Evolutionary conservation across 2,329 filamentous ascomycete species (phyloP), one percentile per base, ranked within the genome.

Genomic region (Ophiostoma fasciatum): DNA sequence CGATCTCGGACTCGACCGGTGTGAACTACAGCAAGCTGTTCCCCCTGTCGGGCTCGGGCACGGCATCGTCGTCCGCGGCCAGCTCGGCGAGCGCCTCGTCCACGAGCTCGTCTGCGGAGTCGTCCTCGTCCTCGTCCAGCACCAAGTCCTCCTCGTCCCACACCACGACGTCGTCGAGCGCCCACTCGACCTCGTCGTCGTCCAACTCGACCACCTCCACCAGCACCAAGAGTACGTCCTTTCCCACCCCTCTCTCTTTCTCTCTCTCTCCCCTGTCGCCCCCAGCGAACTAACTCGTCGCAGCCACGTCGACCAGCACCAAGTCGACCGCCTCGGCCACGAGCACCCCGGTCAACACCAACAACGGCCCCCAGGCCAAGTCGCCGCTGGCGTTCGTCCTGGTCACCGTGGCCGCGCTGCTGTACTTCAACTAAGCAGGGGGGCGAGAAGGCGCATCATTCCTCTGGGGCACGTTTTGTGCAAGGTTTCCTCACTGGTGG

Each of bases 21-120:
- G 42, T 48, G 48, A 68, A 68, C 62, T 68, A 61, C 58, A 61
- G 57, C 46, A 5, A 39, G 11, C 53, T 53, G 48, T 67, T 63
- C 50, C 12, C 42, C 7, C 44, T 61, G 35, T 39, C 42, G 25
- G 37, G 41, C 36, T 38, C 37, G 28, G 38, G 45, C 29, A 37
- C 38, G 18, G 38, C 46, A 28, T 41, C 42, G 14, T 43, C 39
- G 26, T 45, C 38, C 32, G 35, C 33, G 28, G 44, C 45, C 19
- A 42, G 46, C 22, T 40, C 41, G 28, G 7, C 43, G 21, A 37
- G 45, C 19, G 38, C 40, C 31, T 33, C 44, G 21, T 37, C 40
- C 14, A 31, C 35, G 31, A 36, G 32, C 7, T 42, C 46, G 17
- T 39, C 49, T 8, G 38, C 42, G 33, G 36, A 42, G 38, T 44